Evolutionary conservation across 768 basidiomycete species (phyloP), one percentile per base, ranked within the genome.

Genomic region (Flagelloscypha sp.): DNA sequence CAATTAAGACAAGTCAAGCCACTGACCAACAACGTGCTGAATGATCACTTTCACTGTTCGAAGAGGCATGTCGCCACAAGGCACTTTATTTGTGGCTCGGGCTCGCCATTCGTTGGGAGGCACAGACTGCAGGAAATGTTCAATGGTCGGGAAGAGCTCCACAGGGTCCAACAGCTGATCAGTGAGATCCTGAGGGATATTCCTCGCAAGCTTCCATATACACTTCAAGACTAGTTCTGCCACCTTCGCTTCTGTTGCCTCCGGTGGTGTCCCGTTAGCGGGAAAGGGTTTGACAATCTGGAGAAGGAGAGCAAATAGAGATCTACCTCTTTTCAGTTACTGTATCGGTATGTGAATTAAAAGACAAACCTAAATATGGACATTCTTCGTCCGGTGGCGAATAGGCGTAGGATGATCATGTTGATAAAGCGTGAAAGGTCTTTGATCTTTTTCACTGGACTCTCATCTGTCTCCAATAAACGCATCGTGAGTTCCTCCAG

Each of bases 41-140:
- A 99, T 86, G 48, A 99, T 88, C 27, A 95, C 93, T 66, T 99
- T 99, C 57, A 98, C 87, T 2, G 95, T 98, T 42, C 95, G 70
- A 39, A 99, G 59, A 2, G 95, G 95, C 93, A 98, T 93, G 50
- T 99, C 95, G 17, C 92, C 93, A 52, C 93, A 84, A 3, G 95
- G 93, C 2, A 98, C 77, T 44, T 83, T 84, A 52, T 87, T 90
- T 1, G 81, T 82, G 7, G 89, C 87, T 43, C 95, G 70, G 9
- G 85, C 81, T 35, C 94, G 78, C 89, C 93, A 99, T 57, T 95
- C 92, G 42, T 90, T 92, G 1, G 95, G 95, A 30, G 89, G 84
- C 19, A 98, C 81, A 1, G 83, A 87, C 51, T 90, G 84, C 32
- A 98, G 57, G 61, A 99, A 98, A 42, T 87, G 79, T 54, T 99